phyloP scores from a whole-genome alignment of 306 rosid genomes.

The Senna tora region DNA sequence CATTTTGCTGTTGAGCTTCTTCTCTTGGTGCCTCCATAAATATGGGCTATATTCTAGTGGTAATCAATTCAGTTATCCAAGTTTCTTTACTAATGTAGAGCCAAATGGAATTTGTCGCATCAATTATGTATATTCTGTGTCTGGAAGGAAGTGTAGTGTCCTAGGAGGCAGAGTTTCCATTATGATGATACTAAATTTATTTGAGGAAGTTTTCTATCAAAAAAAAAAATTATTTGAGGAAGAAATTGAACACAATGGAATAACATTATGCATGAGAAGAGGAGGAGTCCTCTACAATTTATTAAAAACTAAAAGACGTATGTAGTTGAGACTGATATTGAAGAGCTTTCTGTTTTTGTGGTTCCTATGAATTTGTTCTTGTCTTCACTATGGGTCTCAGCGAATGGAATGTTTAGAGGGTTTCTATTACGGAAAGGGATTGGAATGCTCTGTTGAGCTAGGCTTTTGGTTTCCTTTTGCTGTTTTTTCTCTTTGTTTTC shows the following conservation, averaged over 20 bases:
- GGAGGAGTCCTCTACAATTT: too few relatives aligned
- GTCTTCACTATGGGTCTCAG: too few relatives aligned
- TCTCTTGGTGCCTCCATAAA: conserved; percentile 15
- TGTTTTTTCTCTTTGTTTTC: too few relatives aligned
- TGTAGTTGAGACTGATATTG: background rate
- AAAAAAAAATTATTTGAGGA: too few relatives aligned
- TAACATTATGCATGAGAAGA: too few relatives aligned
- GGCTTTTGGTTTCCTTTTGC: too few relatives aligned
- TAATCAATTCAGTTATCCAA: background rate
- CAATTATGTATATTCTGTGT: background rate
- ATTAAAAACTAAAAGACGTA: background rate
- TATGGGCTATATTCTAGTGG: background rate
- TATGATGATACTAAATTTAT: background rate
- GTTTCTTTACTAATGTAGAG: background rate
- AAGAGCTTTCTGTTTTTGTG: background rate
- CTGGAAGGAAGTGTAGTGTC: background rate
- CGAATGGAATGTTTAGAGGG: too few relatives aligned
- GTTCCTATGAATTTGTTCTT: background rate
- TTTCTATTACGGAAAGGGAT: too few relatives aligned
- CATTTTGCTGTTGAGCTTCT: conserved; percentile 3
- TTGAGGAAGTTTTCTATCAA: too few relatives aligned
- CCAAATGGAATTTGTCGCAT: background rate
- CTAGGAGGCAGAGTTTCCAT: conserved; percentile 1
- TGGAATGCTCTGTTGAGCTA: too few relatives aligned
- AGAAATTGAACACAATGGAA: too few relatives aligned